Conservation (phyloP, 2,329 filamentous ascomycete species). For the Trichoderma sp. region DNA sequence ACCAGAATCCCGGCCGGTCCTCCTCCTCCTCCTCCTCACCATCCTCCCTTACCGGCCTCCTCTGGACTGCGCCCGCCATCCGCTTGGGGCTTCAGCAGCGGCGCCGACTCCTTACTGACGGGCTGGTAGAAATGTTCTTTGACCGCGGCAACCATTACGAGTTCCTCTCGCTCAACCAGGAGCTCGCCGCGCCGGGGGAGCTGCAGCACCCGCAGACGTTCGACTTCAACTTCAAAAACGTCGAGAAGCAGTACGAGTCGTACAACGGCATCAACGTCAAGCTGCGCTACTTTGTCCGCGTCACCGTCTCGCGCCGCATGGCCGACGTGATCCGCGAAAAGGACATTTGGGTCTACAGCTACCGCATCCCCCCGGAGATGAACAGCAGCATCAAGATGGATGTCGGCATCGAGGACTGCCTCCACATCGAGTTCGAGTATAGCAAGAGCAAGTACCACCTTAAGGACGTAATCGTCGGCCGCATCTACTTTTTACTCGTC, state of each 20-base stretch:
- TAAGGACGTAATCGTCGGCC: slow-evolving; percentile 96
- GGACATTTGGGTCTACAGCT: slow-evolving; percentile 99
- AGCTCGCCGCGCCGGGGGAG: slow-evolving; percentile 93
- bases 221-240: slow-evolving; percentile 99
- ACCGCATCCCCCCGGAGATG: slow-evolving; percentile 95
- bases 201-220: slow-evolving; percentile 98
- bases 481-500: slow-evolving; percentile 97
- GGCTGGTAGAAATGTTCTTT: slow-evolving; percentile 89
- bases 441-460: slow-evolving; percentile 99
- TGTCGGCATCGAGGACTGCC: slow-evolving; percentile 96
- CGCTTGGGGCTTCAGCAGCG: slow-evolving; percentile 18
- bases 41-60: not conserved
- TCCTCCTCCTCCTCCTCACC: not conserved
- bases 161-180: slow-evolving; percentile 94
- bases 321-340: slow-evolving; percentile 98
- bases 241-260: slow-evolving; percentile 99
- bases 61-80: slow-evolving; percentile 19
- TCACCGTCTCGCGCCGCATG: slow-evolving; percentile 95
- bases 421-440: slow-evolving; percentile 99
- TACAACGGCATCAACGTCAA: slow-evolving; percentile 99
- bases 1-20: slow-evolving; percentile 5
- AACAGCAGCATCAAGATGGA: slow-evolving; percentile 99
- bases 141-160: slow-evolving; percentile 99
- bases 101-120: slow-evolving; percentile 19
- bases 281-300: slow-evolving; percentile 95